Evolutionary conservation across 164 flowering plant genomes (phyloP), one percentile per base, ranked within the genome.

Genomic region (Chloranthus sessilifolius): DNA sequence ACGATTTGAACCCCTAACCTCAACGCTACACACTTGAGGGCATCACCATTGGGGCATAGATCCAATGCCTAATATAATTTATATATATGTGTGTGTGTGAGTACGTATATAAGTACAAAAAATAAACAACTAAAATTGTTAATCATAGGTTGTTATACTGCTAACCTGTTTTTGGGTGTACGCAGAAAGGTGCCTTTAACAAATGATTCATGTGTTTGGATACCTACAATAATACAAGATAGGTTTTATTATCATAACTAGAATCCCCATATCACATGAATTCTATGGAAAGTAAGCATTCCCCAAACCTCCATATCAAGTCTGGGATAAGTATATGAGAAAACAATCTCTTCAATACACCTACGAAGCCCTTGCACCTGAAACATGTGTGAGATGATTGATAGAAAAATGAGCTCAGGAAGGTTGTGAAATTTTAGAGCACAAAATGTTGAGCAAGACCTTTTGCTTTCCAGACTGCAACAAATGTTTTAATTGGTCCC

Each of bases 141-240:
- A n/a, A n/a, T n/a, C n/a, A n/a, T n/a, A n/a, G n/a, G n/a, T n/a
- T n/a, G n/a, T 12, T 7, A 14, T 12, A 35, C 11, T 17, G 58
- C 65, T 47, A 19, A 83, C 99, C 99, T 74, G 99, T 94, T 70
- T 94, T 83, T 17, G 99, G 99, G 71, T 94, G 99, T 23, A 89
- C 76, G 58, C 97, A 94, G 58, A 94, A 94, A 37, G 99, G 97
- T 31, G 99, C 92, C 73, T 94, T 94, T 25, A 94, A 74, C 72
- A 94, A 74, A 68, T 94, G 97, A 69, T 87, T 87, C 94, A 80
- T 83, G 63, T 81, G 97, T 66, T 79, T 94, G 43, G 97, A 75
- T 31, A 89, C 99, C 99, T 94, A 63, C 50, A 47, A 57, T 19
- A 26, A 14, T 46, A 31, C 17, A 22, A 55, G 38, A 54, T 12